These are phyloP conservation scores for Pseudonitzschia multistriata DNA, from an alignment of 108 stramenopile species.

Conservation along the genomic window DNA sequence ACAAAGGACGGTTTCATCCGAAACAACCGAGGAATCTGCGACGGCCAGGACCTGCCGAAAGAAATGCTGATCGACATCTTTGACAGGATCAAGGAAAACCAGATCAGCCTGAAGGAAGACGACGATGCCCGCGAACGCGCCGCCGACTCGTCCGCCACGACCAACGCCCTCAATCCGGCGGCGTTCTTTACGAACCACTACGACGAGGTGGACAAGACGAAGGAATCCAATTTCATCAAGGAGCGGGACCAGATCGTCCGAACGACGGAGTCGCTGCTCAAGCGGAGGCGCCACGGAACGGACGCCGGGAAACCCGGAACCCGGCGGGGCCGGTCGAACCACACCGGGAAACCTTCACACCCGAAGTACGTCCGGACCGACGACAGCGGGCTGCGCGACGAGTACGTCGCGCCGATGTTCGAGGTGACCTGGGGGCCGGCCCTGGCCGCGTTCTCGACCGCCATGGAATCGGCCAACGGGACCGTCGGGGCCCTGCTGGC, in stretches of 20 bases:
- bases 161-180: constrained; percentile 44
- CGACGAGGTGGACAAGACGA: constrained; percentile 74
- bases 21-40: constrained; percentile 96
- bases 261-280: constrained; percentile 84
- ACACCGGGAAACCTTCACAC: constrained; percentile 26
- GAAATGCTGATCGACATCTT: constrained; percentile 90
- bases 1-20: constrained; percentile 92
- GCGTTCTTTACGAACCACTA: constrained; percentile 74
- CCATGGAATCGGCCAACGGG: constrained; percentile 87
- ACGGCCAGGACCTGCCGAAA: constrained; percentile 91
- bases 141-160: constrained; percentile 41
- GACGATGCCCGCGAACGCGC: constrained; percentile 77
- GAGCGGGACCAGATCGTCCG: constrained; percentile 95
- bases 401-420: constrained; percentile 95
- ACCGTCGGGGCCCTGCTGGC: constrained; percentile 67
- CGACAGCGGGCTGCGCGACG: constrained; percentile 77
- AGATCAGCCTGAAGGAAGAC: constrained; percentile 97
- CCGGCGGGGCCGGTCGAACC: constrained; percentile 17
- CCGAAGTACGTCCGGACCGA: constrained; percentile 67
- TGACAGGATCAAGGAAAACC: constrained; percentile 88
- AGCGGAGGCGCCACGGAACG: constrained; percentile 46
- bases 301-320: constrained; percentile 28
- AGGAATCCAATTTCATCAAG: constrained; percentile 82
- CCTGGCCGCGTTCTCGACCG: constrained; percentile 91
- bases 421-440: constrained; percentile 97